Evolutionary conservation across 495 filamentous ascomycete genomes (phyloP).

Genomic region (Tuber borchii): DNA sequence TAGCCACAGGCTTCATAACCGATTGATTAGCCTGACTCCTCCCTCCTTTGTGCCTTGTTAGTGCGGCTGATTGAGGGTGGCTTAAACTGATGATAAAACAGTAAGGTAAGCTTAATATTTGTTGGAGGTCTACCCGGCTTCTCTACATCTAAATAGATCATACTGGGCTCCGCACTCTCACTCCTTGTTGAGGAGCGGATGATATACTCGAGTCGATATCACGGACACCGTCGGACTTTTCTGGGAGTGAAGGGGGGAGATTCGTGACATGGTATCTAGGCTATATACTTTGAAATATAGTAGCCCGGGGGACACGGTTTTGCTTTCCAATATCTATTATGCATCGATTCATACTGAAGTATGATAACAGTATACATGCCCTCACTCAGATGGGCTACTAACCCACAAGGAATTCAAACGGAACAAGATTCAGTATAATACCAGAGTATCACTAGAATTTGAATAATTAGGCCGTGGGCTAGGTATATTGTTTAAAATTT

Average conservation of each 20-base stretch:
- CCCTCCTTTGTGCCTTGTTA: neutral
- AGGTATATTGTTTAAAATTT: no score
- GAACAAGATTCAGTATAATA: no score
- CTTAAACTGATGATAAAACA: no score
- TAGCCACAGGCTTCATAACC: neutral
- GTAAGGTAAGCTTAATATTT: neutral
- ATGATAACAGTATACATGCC: no score
- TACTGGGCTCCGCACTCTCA: neutral
- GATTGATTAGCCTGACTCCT: neutral
- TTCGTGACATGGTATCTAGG: neutral
- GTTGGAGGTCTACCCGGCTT: neutral
- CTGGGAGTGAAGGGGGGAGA: neutral
- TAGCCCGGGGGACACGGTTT: neutral
- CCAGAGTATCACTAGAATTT: no score
- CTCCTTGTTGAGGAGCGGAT: neutral
- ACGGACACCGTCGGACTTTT: neutral
- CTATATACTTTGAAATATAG: neutral
- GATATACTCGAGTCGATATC: neutral
- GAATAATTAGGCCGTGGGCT: no score
- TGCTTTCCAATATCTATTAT: neutral
- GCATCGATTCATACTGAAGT: neutral
- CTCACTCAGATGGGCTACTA: neutral
- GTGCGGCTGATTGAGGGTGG: no score
- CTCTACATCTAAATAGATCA: neutral
- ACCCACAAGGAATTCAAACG: neutral